A percentile compares a stretch with the other conserved stretches of the same genome.
Conservation (phyloP, 2,329 filamentous ascomycete genomes). For the Colletotrichum tabaci region DNA sequence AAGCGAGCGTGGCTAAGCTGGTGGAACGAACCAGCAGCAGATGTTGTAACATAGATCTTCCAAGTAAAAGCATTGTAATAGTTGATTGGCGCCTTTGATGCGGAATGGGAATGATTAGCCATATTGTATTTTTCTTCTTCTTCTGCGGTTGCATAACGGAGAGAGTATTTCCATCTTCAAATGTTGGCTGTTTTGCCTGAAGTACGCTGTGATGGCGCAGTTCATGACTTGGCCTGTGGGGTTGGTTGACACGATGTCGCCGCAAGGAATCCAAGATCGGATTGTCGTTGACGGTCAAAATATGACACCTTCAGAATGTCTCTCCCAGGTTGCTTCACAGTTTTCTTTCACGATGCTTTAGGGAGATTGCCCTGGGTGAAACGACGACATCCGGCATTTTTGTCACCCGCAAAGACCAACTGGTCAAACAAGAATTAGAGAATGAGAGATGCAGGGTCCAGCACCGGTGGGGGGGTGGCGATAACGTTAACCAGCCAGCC, state of each 20-base stretch:
- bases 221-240: too few species aligned
- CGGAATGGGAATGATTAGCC: constrained; percentile 3
- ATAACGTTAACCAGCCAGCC: not conserved
- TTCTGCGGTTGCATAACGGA: not conserved
- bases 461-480: constrained; percentile 5
- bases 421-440: not conserved
- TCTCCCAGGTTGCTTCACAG: not conserved
- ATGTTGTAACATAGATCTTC: constrained; percentile 35
- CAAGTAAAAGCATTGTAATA: constrained; percentile 31
- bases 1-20: constrained; percentile 17
- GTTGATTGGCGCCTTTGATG: not conserved
- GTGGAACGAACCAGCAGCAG: constrained; percentile 3
- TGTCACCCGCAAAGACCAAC: too few species aligned
- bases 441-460: constrained; percentile 14
- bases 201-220: too few species aligned
- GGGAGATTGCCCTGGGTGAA: not conserved
- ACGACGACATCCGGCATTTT: not conserved
- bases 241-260: too few species aligned
- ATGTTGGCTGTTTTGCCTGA: too few species aligned
- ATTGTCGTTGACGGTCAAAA: too few species aligned
- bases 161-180: too few species aligned
- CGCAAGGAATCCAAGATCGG: too few species aligned
- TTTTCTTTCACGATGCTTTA: not conserved
- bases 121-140: not conserved
- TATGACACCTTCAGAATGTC: too few species aligned